Evolutionary conservation across 805 yeast genomes (phyloP).

Genomic region (Suhomyces prunicola): DNA sequence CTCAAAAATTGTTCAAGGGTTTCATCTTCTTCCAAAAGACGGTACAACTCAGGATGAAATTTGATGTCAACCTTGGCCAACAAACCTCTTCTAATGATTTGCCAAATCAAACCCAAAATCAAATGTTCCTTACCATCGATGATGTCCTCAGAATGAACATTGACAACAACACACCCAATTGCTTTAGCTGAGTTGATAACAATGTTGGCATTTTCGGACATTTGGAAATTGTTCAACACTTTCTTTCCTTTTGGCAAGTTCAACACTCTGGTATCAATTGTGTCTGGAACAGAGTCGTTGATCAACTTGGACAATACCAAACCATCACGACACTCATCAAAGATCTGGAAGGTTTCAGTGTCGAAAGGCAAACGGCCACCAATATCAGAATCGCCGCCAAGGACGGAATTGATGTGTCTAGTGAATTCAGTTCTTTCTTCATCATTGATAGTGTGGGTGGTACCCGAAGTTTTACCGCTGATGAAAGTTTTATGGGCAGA

Average conservation of each 20-base stretch:
- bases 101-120: conserved; percentile 92
- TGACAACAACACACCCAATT: conserved; percentile 96
- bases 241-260: conserved; percentile 77
- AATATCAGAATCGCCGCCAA: conserved; percentile 82
- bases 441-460: conserved; percentile 94
- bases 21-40: conserved; percentile 93
- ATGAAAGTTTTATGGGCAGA: conserved; percentile 62
- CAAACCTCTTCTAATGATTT: conserved; percentile 93
- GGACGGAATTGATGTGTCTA: conserved; percentile 87
- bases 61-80: conserved; percentile 94
- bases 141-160: conserved; percentile 94
- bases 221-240: conserved; percentile 85
- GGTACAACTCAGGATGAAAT: conserved; percentile 92
- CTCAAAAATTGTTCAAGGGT: conserved; percentile 95
- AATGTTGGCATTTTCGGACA: conserved; percentile 95
- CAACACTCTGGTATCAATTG: conserved; percentile 95
- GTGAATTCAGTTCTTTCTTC: conserved; percentile 97
- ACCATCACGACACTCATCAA: conserved; percentile 96
- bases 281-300: conserved; percentile 97
- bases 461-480: conserved; percentile 83
- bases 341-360: conserved; percentile 89
- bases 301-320: conserved; percentile 87
- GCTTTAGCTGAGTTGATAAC: conserved; percentile 98
- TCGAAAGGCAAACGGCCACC: conserved; percentile 88
- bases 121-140: conserved; percentile 93